Evolutionary conservation across 371 early-diverging fungal species (phyloP), one percentile per base, ranked within the genome.

Genomic region (Mucor mucedo): DNA sequence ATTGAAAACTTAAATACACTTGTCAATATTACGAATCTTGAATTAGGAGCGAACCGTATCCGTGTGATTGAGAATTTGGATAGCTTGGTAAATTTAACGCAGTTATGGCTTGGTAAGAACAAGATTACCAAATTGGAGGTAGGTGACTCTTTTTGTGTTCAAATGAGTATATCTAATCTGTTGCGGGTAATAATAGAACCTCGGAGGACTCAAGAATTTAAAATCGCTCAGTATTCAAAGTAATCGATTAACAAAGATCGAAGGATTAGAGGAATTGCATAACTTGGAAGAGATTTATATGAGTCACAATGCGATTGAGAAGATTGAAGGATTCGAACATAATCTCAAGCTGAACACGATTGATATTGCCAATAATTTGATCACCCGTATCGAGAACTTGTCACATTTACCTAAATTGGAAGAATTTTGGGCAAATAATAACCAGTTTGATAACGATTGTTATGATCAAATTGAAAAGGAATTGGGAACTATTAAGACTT

Each of bases 101-200:
- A 97, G 74, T 85, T 98, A 14, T 98, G 95, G 91, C 79, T 98
- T 41, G 98, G 99, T 33, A 98, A 98, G 72, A 98, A 98, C 84
- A 98, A 98, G 77, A 95, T 98, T 33, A 78, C 86, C 2, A 82
- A 85, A 64, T 78, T 97, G 8, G 78, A 93, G 84, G 92, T 88
- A 82, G 53, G 44, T 42, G 10, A 14, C 21, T 21, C 21, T 21
- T 21, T 21, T 21, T 21, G 21, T 21, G 21, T 21, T 21, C 21
- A 21, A 21, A 21, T 21, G 21, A 21, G 21, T 21, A 21, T 21
- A 21, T 21, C 21, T 21, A 21, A 21, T 21, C 21, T 21, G 21
- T 1, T 21, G 21, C 21, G 44, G 50, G 33, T 35, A 40, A 41
- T 42, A 60, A 41, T 59, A 82, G 83, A 78, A 78, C 32, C 60